phyloP scores from a whole-genome alignment of 2,329 filamentous ascomycete genomes.

The Hypoxylon sp. region DNA sequence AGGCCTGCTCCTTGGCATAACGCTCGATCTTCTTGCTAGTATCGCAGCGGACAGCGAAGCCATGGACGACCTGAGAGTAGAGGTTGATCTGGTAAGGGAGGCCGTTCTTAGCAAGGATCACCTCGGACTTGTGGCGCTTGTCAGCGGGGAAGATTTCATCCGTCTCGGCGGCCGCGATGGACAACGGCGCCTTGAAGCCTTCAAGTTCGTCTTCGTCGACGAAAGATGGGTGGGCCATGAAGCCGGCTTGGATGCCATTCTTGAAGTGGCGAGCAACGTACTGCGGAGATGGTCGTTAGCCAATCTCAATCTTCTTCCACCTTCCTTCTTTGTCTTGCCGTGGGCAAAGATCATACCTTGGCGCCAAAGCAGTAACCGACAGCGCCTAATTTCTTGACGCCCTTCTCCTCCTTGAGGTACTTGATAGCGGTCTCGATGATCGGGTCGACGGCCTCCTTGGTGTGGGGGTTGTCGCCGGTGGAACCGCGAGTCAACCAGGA shows the following conservation, averaged over 20 bases:
- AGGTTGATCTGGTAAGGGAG: constrained; percentile 83
- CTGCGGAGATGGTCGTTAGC: constrained; percentile 55
- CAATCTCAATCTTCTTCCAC: not conserved
- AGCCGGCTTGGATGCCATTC: constrained; percentile 77
- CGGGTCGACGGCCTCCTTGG: constrained; percentile 61
- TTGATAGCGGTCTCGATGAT: constrained; percentile 69
- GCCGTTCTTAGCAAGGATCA: constrained; percentile 70
- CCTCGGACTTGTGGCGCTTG: constrained; percentile 75
- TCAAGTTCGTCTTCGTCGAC: constrained; percentile 76
- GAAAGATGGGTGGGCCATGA: constrained; percentile 82
- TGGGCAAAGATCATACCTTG: constrained; percentile 63
- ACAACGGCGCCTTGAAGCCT: constrained; percentile 76
- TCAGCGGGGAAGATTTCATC: constrained; percentile 76
- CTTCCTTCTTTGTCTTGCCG: not conserved
- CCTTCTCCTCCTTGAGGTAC: constrained; percentile 69
- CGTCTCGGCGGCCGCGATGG: constrained; percentile 75
- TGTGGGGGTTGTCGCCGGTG: constrained; percentile 66
- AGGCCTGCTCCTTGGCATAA: constrained; percentile 86
- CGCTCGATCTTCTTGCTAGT: constrained; percentile 68
- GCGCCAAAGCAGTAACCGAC: constrained; percentile 84
- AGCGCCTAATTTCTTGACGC: constrained; percentile 72
- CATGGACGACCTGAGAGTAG: constrained; percentile 79
- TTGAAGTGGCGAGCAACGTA: constrained; percentile 79
- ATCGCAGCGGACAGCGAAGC: constrained; percentile 81
- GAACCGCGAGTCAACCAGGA: constrained; percentile 62